phyloP scores from a whole-genome alignment of 768 basidiomycete genomes.

The Leccinum obscurum region DNA sequence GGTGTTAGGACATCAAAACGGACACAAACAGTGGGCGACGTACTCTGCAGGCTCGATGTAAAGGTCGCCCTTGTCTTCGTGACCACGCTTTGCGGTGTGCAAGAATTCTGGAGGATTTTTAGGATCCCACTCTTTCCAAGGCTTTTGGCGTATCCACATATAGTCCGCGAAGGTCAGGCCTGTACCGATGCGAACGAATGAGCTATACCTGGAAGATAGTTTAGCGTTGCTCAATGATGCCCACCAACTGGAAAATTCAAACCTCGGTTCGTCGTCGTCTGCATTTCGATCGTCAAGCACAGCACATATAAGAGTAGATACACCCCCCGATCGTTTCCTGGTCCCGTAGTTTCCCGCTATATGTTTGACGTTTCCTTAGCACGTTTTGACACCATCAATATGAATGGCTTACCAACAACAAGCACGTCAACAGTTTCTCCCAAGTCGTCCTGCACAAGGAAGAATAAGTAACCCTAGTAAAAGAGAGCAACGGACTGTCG shows the following conservation, averaged over 20 bases:
- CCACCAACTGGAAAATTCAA: conserved; percentile 13
- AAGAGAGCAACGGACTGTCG: conserved; percentile 5
- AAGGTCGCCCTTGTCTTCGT: conserved; percentile 84
- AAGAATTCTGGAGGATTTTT: conserved; percentile 73
- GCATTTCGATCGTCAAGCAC: conserved; percentile 72
- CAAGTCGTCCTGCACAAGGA: conserved; percentile 67
- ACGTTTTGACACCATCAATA: background rate
- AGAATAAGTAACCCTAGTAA: conserved; percentile 1
- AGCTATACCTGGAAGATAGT: conserved; percentile 60
- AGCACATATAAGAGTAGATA: conserved; percentile 88
- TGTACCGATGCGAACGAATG: conserved; percentile 88
- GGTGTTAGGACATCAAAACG: conserved; percentile 1
- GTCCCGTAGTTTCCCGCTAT: conserved; percentile 86
- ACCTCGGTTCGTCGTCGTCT: conserved; percentile 63
- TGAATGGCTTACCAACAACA: conserved; percentile 66
- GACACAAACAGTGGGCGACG: conserved; percentile 14
- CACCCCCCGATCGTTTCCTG: conserved; percentile 82
- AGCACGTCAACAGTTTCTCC: conserved; percentile 92
- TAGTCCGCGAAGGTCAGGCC: conserved; percentile 88
- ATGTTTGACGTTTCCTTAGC: background rate
- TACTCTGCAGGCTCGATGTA: conserved; percentile 91
- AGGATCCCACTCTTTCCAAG: conserved; percentile 81
- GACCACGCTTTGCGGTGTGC: conserved; percentile 54
- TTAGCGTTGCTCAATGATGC: background rate
- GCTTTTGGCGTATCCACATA: conserved; percentile 76